Percentiles rank a stretch among this genome's conserved stretches.
These are phyloP conservation scores for Teunomyces stri DNA, from an alignment of 805 yeast species.

Conservation along the genomic window DNA sequence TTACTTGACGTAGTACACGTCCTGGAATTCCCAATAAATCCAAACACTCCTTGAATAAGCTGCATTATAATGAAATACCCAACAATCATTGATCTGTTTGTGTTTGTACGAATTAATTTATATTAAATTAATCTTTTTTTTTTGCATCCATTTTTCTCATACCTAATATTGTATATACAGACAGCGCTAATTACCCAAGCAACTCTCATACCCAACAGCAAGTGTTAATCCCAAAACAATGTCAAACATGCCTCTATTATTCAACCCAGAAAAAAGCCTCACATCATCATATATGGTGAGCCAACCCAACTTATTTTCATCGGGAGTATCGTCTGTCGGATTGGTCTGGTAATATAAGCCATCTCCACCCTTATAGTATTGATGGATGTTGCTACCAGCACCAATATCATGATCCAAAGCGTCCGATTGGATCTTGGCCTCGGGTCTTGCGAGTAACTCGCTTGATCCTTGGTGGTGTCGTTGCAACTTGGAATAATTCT, in stretches of 20 bases:
- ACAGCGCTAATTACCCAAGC: neutral
- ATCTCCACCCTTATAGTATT: slow-evolving; percentile 50
- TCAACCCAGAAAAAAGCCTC: slow-evolving; percentile 17
- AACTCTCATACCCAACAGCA: slow-evolving; percentile 47
- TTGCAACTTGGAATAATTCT: slow-evolving; percentile 9
- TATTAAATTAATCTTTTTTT: neutral
- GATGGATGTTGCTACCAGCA: slow-evolving; percentile 22
- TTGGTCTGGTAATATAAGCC: slow-evolving; percentile 45
- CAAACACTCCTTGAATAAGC: neutral
- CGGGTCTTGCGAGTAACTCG: neutral
- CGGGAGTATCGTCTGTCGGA: slow-evolving; percentile 62
- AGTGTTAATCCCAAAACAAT: slow-evolving; percentile 51
- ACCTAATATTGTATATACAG: neutral
- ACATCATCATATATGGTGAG: slow-evolving; percentile 54
- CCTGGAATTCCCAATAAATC: neutral
- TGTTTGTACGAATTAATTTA: neutral
- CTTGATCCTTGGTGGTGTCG: neutral
- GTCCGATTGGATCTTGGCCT: neutral
- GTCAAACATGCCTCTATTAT: slow-evolving; percentile 50
- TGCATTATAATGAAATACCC: neutral
- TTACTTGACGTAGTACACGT: slow-evolving; percentile 7
- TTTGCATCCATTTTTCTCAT: neutral
- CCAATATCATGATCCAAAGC: slow-evolving; percentile 21
- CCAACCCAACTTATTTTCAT: slow-evolving; percentile 63
- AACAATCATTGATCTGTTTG: neutral